These are phyloP conservation scores for Perkinsus olseni DNA, from an alignment of 169 alveolate species.

Conservation along the genomic window DNA sequence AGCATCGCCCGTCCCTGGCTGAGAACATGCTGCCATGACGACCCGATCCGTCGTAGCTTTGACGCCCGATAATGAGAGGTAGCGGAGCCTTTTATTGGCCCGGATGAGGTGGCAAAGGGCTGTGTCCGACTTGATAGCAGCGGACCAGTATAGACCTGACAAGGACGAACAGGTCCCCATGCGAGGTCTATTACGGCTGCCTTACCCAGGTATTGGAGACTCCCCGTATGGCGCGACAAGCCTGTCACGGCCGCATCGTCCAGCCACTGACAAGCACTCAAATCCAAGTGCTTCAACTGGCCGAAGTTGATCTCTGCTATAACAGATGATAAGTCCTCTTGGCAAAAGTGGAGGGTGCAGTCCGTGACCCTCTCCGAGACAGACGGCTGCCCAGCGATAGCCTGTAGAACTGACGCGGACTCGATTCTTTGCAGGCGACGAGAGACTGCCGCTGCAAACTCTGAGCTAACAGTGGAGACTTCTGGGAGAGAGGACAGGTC, in stretches of 20 bases:
- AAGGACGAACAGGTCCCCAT: no score
- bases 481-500: background rate
- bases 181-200: no score
- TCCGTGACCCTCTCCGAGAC: background rate
- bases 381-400: background rate
- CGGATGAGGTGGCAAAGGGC: background rate
- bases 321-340: background rate
- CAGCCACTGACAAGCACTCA: constrained; percentile 1
- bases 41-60: background rate
- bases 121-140: background rate
- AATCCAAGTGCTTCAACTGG: background rate
- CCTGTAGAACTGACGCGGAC: background rate
- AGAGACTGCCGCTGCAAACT: background rate
- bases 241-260: background rate
- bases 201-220: background rate
- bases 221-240: background rate
- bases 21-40: background rate
- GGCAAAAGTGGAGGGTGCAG: background rate
- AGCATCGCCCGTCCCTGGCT: background rate
- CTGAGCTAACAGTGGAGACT: background rate
- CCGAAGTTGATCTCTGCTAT: background rate
- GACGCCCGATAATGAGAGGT: background rate
- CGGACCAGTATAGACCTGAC: background rate
- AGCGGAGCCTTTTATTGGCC: background rate
- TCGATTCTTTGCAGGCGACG: background rate